Percentiles rank a stretch among this genome's conserved stretches.
Conservation (phyloP, 305 asterid genomes). For the Lippia alba region DNA sequence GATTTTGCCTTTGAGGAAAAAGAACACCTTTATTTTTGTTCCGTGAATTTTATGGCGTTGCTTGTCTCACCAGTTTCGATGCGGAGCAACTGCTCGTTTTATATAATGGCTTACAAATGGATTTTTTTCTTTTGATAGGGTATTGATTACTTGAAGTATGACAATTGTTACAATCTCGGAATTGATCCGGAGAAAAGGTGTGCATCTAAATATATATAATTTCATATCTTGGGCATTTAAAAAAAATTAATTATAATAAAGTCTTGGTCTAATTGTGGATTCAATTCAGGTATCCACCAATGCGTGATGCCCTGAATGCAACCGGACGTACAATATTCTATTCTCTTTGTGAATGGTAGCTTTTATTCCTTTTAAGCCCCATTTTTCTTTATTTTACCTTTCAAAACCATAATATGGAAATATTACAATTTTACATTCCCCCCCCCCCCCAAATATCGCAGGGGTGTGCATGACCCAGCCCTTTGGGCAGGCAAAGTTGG, state of each 20-base stretch:
- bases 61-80: slow-evolving; percentile 3
- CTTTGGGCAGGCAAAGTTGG: slow-evolving; percentile 91
- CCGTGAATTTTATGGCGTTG: slow-evolving; percentile 5
- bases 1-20: slow-evolving; percentile 4
- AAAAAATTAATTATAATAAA: too few relatives aligned
- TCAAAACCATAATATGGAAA: background rate
- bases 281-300: slow-evolving; percentile 82
- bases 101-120: slow-evolving; percentile 18
- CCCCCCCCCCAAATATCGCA: too few relatives aligned
- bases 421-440: slow-evolving; percentile 26
- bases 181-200: slow-evolving; percentile 82
- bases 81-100: slow-evolving; percentile 12
- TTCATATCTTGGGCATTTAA: background rate
- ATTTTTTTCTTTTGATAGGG: slow-evolving; percentile 50
- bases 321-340: slow-evolving; percentile 84
- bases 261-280: slow-evolving; percentile 33
- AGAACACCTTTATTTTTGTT: background rate
- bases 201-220: slow-evolving; percentile 19
- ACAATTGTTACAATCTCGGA: slow-evolving; percentile 96
- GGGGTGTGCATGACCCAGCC: slow-evolving; percentile 97
- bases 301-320: slow-evolving; percentile 95
- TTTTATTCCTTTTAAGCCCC: slow-evolving; percentile 12
- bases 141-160: slow-evolving; percentile 92
- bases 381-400: background rate
- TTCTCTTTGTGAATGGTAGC: slow-evolving; percentile 94